Conservation (phyloP, 805 yeast genomes). For the Kluyveromyces aestuarii region DNA sequence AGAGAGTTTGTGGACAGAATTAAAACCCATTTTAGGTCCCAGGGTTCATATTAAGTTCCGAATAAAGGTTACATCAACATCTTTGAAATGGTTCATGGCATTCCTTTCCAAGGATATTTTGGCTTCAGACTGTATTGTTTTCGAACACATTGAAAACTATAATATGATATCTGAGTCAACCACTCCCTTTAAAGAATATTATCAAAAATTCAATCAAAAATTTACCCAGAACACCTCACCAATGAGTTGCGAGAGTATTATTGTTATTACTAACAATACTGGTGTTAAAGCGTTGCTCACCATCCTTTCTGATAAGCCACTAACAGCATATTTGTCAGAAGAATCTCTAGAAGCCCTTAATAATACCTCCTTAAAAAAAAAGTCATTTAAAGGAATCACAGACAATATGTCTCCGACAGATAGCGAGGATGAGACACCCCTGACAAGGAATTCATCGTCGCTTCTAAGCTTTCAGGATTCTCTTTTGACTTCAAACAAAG, state of each 20-base stretch:
- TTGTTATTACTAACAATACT: conserved; percentile 25
- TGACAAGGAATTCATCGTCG: conserved; percentile 25
- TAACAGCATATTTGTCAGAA: conserved; percentile 21
- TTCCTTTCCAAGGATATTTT: conserved; percentile 17
- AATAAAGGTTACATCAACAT: conserved; percentile 20
- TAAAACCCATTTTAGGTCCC: conserved; percentile 4
- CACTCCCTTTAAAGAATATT: conserved; percentile 28
- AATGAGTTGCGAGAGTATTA: conserved; percentile 15
- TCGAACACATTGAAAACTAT: conserved; percentile 12
- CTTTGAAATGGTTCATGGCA: conserved; percentile 26
- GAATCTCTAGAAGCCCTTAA: conserved; percentile 22
- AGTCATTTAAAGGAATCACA: conserved; percentile 3
- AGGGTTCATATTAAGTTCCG: conserved; percentile 13
- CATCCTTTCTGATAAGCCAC: conserved; percentile 26
- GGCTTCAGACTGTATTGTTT: conserved; percentile 12
- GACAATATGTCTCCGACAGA: conserved; percentile 4
- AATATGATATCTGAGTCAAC: conserved; percentile 9
- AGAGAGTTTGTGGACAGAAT: conserved; percentile 16
- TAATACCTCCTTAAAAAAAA: conserved; percentile 12
- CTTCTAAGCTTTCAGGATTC: conserved; percentile 23
- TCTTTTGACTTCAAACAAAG: conserved; percentile 27
- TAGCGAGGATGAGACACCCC: conserved; percentile 12
- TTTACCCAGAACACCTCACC: conserved; percentile 10
- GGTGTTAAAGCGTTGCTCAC: conserved; percentile 29
- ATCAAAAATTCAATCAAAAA: conserved; percentile 17